Conservation (phyloP, 2,329 filamentous ascomycete species). For the Didymella keratinophila region DNA sequence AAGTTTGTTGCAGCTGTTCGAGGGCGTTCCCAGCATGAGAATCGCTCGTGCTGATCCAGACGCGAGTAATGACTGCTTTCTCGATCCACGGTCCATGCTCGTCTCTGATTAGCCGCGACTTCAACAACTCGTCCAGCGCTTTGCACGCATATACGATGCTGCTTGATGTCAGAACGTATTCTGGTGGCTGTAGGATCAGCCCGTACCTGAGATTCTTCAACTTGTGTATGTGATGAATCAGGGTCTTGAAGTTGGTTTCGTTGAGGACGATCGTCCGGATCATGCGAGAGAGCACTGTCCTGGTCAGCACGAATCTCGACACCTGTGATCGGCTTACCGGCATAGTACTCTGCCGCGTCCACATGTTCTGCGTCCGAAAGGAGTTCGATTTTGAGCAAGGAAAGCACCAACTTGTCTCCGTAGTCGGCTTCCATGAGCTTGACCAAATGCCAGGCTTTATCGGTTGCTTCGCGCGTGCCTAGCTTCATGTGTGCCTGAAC, state of each 20-base stretch:
- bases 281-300: slow-evolving; percentile 66
- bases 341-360: slow-evolving; percentile 52
- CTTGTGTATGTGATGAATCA: slow-evolving; percentile 73
- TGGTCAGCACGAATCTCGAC: slow-evolving; percentile 19
- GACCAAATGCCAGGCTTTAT: slow-evolving; percentile 66
- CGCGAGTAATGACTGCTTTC: slow-evolving; percentile 70
- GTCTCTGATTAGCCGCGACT: slow-evolving; percentile 61
- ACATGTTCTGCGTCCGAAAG: slow-evolving; percentile 57
- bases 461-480: slow-evolving; percentile 54
- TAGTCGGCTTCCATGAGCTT: slow-evolving; percentile 69
- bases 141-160: slow-evolving; percentile 52
- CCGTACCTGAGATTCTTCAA: slow-evolving; percentile 58
- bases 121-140: slow-evolving; percentile 70
- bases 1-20: slow-evolving; percentile 52
- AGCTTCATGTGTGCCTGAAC: slow-evolving; percentile 64
- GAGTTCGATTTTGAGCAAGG: slow-evolving; percentile 73
- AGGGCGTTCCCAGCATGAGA: slow-evolving; percentile 47
- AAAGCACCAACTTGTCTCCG: slow-evolving; percentile 69
- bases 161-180: slow-evolving; percentile 4
- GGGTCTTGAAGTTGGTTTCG: slow-evolving; percentile 67
- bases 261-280: slow-evolving; percentile 67
- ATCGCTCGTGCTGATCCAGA: slow-evolving; percentile 69
- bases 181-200: neutral
- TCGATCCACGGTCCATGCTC: slow-evolving; percentile 70
- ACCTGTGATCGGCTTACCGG: slow-evolving; percentile 39